Evolutionary conservation across 805 yeast species (phyloP), one percentile per base, ranked within the genome.

Genomic region (Wickerhamomyces pijperi): DNA sequence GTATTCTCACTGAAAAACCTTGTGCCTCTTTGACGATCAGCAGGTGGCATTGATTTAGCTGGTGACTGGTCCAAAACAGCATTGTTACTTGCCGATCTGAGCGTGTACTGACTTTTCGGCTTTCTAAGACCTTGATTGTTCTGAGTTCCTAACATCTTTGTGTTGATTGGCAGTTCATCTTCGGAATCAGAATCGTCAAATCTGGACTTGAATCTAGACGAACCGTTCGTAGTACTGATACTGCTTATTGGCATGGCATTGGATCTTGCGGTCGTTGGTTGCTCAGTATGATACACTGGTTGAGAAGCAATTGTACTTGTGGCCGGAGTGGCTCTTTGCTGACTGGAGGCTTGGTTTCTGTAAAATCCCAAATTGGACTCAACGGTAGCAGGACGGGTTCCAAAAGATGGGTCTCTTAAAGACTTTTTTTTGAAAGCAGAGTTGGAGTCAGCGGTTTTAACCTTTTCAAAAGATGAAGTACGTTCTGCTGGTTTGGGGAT

Each of bases 111-210:
- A 25, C 52, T 46, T 28, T 44, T 49, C 32, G 57, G 56, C 17
- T 54, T 54, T 36, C 50, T 45, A 25, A 54, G 39, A 2, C 42
- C 14, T 36, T 41, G 5, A 32, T 18, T 17, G 50, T 49, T 5
- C 51, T 49, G 19, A 54, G 49, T 3, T 15, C 47, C 44, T 34
- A 46, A 43, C 31, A 29, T 42, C 3, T 46, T 40, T 7, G 34
- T 15, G 33, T 31, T 35, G 5, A 32, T 40, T 12, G 43, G 19
- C 12, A 58, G 56, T 19, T 47, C 75, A 13, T 54, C 54, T 35
- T 78, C 84, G 13, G 79, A 77, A 49, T 78, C 83, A 3, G 82
- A 76, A 51, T 79, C 86, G 5, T 63, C 65, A 44, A 77, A 70
- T 47, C 84, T 64, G 1, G 85, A 77, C 41, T 60, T 69, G 56